Percentiles rank a stretch among this genome's conserved stretches.
Evolutionary conservation across 306 rosid genomes (phyloP).

Genomic region (Sphenostylis stenocarpa): DNA sequence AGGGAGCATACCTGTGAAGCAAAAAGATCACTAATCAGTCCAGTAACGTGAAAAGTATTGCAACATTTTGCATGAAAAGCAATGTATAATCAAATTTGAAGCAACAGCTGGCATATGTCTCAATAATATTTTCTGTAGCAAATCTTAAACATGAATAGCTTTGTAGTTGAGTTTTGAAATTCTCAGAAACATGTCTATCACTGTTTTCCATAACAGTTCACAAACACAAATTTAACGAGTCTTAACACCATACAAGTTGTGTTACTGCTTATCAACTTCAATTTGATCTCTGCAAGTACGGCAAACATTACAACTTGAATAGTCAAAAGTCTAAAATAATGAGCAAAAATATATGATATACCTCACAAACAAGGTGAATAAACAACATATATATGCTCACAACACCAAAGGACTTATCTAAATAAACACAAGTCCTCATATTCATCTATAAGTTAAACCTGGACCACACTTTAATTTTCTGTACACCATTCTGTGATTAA

Average conservation of each 20-base stretch:
- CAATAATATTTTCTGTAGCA: background rate
- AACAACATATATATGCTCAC: background rate
- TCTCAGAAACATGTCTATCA: constrained; percentile 19
- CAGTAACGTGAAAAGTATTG: constrained; percentile 12
- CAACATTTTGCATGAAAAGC: background rate
- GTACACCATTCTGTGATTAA: background rate
- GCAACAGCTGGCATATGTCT: background rate
- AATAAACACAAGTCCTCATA: background rate
- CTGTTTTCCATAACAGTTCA: constrained; percentile 6
- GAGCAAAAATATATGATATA: background rate
- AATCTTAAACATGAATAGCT: constrained; percentile 2
- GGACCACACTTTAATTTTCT: constrained; percentile 1
- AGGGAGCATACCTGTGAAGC: constrained; percentile 71
- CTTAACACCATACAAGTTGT: background rate
- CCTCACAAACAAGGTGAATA: background rate
- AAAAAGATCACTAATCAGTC: constrained; percentile 23
- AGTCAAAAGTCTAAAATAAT: background rate
- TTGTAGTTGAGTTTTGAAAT: background rate
- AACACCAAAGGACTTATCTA: background rate
- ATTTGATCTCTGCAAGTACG: constrained; percentile 15
- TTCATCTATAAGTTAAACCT: constrained; percentile 1
- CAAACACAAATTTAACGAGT: background rate
- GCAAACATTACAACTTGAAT: constrained; percentile 2
- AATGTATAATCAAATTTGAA: constrained; percentile 12
- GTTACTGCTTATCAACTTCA: background rate